Conservation (phyloP, 1,284 basidiomycete genomes). For the Cutaneotrichosporon sp. region DNA sequence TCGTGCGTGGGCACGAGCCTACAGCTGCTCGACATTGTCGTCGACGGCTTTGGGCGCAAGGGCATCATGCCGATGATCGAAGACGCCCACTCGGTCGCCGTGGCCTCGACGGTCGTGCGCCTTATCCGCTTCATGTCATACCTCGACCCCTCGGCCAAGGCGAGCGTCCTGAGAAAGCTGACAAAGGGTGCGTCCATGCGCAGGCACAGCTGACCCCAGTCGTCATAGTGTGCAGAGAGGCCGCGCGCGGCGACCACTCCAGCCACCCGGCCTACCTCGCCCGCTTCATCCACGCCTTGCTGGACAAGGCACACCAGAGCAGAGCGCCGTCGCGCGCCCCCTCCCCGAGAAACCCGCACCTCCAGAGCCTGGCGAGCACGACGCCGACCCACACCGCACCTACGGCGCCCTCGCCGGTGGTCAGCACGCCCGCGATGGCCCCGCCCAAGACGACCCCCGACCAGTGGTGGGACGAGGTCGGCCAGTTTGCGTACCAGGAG, state of each 20-base stretch:
- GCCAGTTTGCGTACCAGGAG: slow-evolving; percentile 25
- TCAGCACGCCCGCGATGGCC: background rate
- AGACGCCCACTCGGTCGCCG: slow-evolving; percentile 29
- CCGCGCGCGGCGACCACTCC: slow-evolving; percentile 24
- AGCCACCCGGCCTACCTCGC: slow-evolving; percentile 27
- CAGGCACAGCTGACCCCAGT: slow-evolving; percentile 12
- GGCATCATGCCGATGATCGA: slow-evolving; percentile 33
- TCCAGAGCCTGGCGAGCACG: slow-evolving; percentile 1
- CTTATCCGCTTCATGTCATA: slow-evolving; percentile 27
- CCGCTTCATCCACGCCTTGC: slow-evolving; percentile 25
- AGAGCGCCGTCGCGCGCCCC: slow-evolving; percentile 19
- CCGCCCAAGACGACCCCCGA: slow-evolving; percentile 24
- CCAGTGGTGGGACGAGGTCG: slow-evolving; percentile 26
- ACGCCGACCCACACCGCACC: background rate
- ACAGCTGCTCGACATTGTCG: slow-evolving; percentile 26
- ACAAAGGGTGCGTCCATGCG: slow-evolving; percentile 17
- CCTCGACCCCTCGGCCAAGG: slow-evolving; percentile 23
- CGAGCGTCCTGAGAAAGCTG: slow-evolving; percentile 23
- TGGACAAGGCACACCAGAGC: slow-evolving; percentile 28
- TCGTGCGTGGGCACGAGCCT: slow-evolving; percentile 24
- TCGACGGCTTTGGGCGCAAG: slow-evolving; percentile 27
- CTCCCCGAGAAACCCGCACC: slow-evolving; percentile 12
- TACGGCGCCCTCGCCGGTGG: background rate
- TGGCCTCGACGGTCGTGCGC: slow-evolving; percentile 27
- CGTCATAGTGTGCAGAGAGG: slow-evolving; percentile 29